Conservation (phyloP, 208 protist genomes). For the Naegleria fowleri region DNA sequence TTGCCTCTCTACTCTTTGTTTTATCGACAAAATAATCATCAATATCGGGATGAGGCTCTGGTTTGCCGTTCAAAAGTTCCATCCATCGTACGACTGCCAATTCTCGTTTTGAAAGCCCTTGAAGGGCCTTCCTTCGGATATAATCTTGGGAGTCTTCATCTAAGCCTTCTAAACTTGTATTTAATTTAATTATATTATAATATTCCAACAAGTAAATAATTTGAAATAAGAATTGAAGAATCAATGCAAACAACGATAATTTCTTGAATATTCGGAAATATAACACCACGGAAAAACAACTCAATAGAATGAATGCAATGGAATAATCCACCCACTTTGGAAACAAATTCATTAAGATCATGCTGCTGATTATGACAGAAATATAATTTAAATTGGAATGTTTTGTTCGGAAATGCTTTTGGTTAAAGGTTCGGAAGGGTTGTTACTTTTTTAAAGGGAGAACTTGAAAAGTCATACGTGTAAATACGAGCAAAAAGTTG, state of each 20-base stretch:
- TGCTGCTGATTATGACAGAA: no score
- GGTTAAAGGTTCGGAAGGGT: no score
- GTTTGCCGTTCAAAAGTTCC: not conserved
- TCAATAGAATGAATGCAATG: no score
- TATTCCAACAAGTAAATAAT: not conserved
- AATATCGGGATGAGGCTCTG: not conserved
- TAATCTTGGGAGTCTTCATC: not conserved
- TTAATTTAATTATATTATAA: not conserved
- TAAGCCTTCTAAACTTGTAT: not conserved
- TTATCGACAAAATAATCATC: not conserved
- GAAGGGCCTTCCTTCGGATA: not conserved
- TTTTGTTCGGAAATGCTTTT: no score
- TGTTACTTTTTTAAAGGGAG: no score
- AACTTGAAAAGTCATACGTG: no score
- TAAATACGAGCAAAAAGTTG: no score
- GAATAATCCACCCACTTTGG: no score
- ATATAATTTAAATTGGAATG: no score
- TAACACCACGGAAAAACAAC: no score
- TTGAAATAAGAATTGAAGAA: not conserved
- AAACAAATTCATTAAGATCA: no score
- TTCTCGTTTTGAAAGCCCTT: not conserved
- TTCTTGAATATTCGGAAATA: not conserved
- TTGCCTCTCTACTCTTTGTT: not conserved
- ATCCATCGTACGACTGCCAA: not conserved
- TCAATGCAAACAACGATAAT: not conserved